Base-by-base conservation (phyloP, 345 rosid species). In the Pugionium dolabratum region DNA sequence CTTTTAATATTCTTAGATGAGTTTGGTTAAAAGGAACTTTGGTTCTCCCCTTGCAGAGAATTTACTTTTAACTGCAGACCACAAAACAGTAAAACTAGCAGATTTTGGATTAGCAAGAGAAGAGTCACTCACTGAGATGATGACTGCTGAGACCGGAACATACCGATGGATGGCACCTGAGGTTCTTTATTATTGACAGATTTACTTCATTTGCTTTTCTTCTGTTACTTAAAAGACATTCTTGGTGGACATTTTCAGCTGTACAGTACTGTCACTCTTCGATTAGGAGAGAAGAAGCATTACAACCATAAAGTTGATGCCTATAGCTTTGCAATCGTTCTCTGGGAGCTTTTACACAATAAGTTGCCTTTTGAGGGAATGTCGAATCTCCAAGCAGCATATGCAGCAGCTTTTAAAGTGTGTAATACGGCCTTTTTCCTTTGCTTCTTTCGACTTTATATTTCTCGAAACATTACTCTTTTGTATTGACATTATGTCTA, bases 141-240 rank as follows among this genome's bases (percentile, higher is more conserved):
- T 90, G 97, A 90, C 98, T 0, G 97, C 97, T 66, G 98, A 93
- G 79, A 93, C 97, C 1, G 97, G 97, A 66, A 93, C 98, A 46
- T 89, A 92, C 69, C 80, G 93, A 9, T 89, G 96, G 98, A 92
- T 92, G 98, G 97, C 97, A 30, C 97, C 96, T 1, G 97, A 93
- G 97, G 97, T 93, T 48, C 37, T 56, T 40, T 11, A 9, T 36
- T 28, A 3, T 34, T 41, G 52, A 55, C 2, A 39, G 0, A 18
- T 30, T 39, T 46, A 1, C 36, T 66, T 59, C 51, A 51, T 1
- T 0, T 44, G 28, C 41, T 61, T 52, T 37, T 53, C 40, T 35
- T 31, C 5, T 1, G 31, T 41, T 57, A 11, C 29, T 48, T 53
- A 51, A 6, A 43, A 54, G 9, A 34, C 49, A 59, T 39, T 75